phyloP scores from a whole-genome alignment of 139 green algal species.

The Deuterostichococcus epilithicus region DNA sequence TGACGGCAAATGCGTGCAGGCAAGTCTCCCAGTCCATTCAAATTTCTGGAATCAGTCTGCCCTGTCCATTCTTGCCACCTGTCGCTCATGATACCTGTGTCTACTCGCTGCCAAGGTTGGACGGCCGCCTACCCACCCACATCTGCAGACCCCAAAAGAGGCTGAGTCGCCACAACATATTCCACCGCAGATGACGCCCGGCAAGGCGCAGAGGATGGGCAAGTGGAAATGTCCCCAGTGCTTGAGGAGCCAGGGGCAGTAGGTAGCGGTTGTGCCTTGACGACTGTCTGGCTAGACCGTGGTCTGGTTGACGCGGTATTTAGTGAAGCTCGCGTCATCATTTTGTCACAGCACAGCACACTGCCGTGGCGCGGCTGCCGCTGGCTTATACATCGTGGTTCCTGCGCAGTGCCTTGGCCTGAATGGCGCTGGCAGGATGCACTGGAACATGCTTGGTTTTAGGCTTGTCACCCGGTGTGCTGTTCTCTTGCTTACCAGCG shows the following conservation, averaged over 20 bases:
- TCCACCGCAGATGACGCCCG: conserved; percentile 58
- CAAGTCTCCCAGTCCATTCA: conserved; percentile 7
- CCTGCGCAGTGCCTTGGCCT: no score
- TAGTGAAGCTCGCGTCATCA: no score
- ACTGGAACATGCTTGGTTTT: not conserved
- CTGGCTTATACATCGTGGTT: not conserved
- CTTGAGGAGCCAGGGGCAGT: not conserved
- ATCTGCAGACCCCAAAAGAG: no score
- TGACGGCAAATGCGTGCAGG: conserved; percentile 59
- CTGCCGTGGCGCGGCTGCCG: not conserved
- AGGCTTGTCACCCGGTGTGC: not conserved
- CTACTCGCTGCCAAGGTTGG: no score
- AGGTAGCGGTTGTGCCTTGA: no score
- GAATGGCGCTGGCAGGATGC: no score
- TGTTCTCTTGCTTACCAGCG: not conserved
- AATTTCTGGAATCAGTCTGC: no score
- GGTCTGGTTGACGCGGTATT: no score
- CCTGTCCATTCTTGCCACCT: conserved; percentile 5
- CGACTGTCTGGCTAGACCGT: no score
- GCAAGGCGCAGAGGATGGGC: conserved; percentile 54
- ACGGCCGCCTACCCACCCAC: no score
- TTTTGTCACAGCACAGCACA: not conserved
- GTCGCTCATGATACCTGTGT: no score
- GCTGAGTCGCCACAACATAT: not conserved
- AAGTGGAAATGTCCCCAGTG: conserved; percentile 56